Evolutionary conservation across 176 grass and related monocot genomes (phyloP).

Genomic region (Phragmites australis): DNA sequence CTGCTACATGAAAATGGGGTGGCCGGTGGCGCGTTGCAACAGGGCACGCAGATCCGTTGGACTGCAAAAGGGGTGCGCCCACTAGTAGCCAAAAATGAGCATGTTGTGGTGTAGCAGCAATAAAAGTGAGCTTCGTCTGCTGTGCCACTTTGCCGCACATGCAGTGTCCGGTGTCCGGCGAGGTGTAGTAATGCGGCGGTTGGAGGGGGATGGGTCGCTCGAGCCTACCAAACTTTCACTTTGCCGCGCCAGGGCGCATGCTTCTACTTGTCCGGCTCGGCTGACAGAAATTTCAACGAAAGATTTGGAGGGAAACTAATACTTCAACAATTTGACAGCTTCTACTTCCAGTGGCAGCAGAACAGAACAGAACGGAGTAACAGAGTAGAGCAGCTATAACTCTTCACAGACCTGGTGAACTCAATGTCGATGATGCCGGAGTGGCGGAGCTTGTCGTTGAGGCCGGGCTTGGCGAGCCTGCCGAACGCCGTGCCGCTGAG

Average conservation of each 20-base stretch:
- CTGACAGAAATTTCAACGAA: not conserved
- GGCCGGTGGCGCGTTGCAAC: constrained; percentile 37
- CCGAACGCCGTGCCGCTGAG: constrained; percentile 86
- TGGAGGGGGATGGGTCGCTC: constrained; percentile 9
- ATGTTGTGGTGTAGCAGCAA: constrained; percentile 30
- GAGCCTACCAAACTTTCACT: not conserved
- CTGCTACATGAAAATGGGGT: not conserved
- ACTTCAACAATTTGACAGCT: not conserved
- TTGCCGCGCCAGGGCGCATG: too few relatives aligned
- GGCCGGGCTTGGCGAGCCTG: constrained; percentile 60
- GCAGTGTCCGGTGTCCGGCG: constrained; percentile 21
- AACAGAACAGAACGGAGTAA: not conserved
- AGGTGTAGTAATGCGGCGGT: constrained; percentile 41
- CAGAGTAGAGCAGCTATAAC: too few relatives aligned
- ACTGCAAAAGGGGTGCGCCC: constrained; percentile 16
- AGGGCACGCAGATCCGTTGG: constrained; percentile 13
- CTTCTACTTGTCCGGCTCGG: not conserved
- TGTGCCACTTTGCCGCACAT: constrained; percentile 42
- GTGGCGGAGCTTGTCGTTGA: constrained; percentile 72
- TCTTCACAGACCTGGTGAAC: constrained; percentile 84
- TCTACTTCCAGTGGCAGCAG: not conserved
- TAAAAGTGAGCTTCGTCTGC: constrained; percentile 34
- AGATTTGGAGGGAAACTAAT: constrained; percentile 4
- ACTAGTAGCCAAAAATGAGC: constrained; percentile 18
- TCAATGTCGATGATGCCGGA: constrained; percentile 84